A percentile compares a stretch with the other conserved stretches of the same genome.
phyloP scores from a whole-genome alignment of 2,329 filamentous ascomycete genomes.

The Monosporascus sp. region DNA sequence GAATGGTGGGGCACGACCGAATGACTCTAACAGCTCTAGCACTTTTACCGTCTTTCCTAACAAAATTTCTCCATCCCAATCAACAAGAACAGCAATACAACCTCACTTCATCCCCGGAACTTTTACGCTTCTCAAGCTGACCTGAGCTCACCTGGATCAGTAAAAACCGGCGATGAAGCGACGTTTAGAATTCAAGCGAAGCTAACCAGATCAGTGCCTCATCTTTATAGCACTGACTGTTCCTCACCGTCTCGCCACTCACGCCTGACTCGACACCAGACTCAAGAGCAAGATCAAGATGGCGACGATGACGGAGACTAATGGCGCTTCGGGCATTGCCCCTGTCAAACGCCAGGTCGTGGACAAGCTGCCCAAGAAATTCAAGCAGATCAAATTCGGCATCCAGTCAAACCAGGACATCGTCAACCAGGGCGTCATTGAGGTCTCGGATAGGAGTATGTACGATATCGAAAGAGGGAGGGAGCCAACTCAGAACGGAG shows the following conservation, averaged over 20 bases:
- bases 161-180: not conserved
- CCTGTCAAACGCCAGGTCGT: slow-evolving; percentile 80
- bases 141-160: not conserved
- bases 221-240: not conserved
- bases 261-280: not conserved
- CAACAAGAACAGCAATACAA: not conserved
- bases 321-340: slow-evolving; percentile 17
- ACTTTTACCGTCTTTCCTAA: not conserved
- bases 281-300: slow-evolving; percentile 7
- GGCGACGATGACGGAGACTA: slow-evolving; percentile 22
- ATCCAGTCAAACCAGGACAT: slow-evolving; percentile 94
- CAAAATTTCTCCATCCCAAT: not conserved
- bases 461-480: slow-evolving; percentile 84
- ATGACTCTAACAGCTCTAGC: slow-evolving; percentile 18
- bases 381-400: slow-evolving; percentile 90
- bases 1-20: slow-evolving; percentile 25
- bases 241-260: no score
- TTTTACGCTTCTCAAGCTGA: not conserved
- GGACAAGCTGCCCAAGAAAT: slow-evolving; percentile 83
- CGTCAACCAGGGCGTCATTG: slow-evolving; percentile 88
- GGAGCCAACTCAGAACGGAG: slow-evolving; percentile 72
- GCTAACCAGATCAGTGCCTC: not conserved
- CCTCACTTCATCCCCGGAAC: not conserved
- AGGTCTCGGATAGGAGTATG: slow-evolving; percentile 88
- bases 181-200: not conserved